Evolutionary conservation across 148 eudicot genomes (phyloP).

Genomic region (Cornus florida): DNA sequence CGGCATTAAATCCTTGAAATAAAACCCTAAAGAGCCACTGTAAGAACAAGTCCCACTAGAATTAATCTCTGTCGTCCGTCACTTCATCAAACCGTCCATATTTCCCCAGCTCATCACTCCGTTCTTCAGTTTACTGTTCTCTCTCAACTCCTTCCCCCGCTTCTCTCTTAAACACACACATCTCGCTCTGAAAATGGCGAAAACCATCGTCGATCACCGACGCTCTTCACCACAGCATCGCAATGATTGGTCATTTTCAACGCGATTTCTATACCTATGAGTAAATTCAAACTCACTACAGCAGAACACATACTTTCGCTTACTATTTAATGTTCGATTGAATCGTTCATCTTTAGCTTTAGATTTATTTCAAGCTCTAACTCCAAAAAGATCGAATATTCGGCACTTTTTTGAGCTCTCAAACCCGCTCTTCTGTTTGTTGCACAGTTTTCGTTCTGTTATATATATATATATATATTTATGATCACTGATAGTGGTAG

Average conservation of each 20-base stretch:
- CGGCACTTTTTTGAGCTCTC: constrained; percentile 15
- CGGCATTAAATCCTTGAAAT: constrained; percentile 13
- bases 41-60: constrained; percentile 14
- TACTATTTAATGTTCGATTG: not conserved
- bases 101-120: constrained; percentile 17
- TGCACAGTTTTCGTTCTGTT: not conserved
- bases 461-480: not conserved
- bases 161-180: not conserved
- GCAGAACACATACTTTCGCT: not conserved
- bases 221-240: not conserved
- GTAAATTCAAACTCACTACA: not conserved
- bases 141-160: constrained; percentile 6
- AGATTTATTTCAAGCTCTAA: not conserved
- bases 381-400: constrained; percentile 10
- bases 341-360: not conserved
- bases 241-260: not conserved
- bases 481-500: constrained; percentile 49
- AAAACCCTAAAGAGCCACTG: constrained; percentile 22
- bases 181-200: constrained; percentile 2
- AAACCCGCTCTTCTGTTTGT: not conserved
- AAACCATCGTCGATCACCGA: constrained; percentile 5
- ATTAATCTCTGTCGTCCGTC: constrained; percentile 18
- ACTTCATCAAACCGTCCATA: constrained; percentile 17
- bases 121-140: not conserved
- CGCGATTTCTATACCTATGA: not conserved